These are phyloP conservation scores for Oryza meyeriana DNA, from an alignment of 176 grass and related monocot genomes.

Conservation along the genomic window DNA sequence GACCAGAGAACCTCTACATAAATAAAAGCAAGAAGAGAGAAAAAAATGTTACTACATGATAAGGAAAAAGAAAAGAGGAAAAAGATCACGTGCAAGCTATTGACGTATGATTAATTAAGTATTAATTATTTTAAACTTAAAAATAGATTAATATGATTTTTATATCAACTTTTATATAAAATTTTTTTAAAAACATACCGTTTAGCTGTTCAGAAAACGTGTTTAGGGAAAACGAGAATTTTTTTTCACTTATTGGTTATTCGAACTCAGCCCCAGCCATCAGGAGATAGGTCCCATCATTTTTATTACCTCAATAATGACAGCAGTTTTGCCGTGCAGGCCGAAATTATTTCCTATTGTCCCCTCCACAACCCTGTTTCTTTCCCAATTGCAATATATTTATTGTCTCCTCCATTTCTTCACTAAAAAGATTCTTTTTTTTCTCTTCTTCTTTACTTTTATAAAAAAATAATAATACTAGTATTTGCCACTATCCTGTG, in stretches of 20 bases:
- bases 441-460: neutral
- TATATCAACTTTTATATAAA: too few species aligned
- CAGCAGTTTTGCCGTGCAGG: conserved; percentile 27
- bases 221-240: too few species aligned
- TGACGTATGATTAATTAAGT: too few species aligned
- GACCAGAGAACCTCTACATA: neutral
- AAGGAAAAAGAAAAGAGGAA: too few species aligned
- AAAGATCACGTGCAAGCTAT: too few species aligned
- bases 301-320: conserved; percentile 17
- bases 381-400: conserved; percentile 19
- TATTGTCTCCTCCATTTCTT: neutral
- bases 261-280: too few species aligned
- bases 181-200: too few species aligned
- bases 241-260: too few species aligned
- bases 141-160: too few species aligned
- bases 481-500: conserved; percentile 17
- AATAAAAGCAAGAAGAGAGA: neutral
- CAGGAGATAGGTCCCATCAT: conserved; percentile 8
- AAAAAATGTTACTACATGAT: neutral
- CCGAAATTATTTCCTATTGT: conserved; percentile 37
- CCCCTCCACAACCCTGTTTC: conserved; percentile 11
- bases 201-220: too few species aligned
- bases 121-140: too few species aligned
- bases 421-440: neutral
- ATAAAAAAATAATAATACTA: neutral